phyloP scores from a whole-genome alignment of 805 yeast species.

The Saccharomycopsis amapae region DNA sequence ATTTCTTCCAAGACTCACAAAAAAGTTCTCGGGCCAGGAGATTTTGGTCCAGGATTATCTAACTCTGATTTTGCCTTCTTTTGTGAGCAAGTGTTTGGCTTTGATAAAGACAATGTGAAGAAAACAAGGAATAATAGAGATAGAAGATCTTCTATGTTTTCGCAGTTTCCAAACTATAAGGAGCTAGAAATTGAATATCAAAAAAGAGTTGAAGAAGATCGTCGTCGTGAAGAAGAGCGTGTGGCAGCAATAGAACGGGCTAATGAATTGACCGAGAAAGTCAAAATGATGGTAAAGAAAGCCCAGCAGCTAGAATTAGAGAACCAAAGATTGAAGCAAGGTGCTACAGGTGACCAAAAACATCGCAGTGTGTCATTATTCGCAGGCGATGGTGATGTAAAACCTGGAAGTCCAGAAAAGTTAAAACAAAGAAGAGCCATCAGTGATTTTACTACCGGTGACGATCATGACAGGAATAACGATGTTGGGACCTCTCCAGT shows the following conservation, averaged over 20 bases:
- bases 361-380: neutral
- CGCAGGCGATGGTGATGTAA: neutral
- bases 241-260: slow-evolving; percentile 15
- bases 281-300: slow-evolving; percentile 17
- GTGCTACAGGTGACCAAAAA: too few relatives aligned
- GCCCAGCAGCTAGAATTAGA: slow-evolving; percentile 18
- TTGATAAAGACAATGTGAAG: slow-evolving; percentile 14
- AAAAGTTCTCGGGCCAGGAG: neutral
- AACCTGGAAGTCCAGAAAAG: neutral
- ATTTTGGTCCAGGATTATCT: slow-evolving; percentile 15
- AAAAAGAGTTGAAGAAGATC: slow-evolving; percentile 10
- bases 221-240: slow-evolving; percentile 14
- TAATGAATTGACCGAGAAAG: slow-evolving; percentile 10
- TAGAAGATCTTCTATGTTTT: neutral
- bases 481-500: neutral
- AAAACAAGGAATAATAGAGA: neutral
- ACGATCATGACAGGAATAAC: neutral
- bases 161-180: slow-evolving; percentile 11
- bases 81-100: slow-evolving; percentile 28
- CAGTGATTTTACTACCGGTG: slow-evolving; percentile 1
- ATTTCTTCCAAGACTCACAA: neutral
- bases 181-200: slow-evolving; percentile 7
- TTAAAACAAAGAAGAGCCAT: slow-evolving; percentile 3
- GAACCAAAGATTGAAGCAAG: slow-evolving; percentile 15
- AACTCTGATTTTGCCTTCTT: slow-evolving; percentile 27